Conservation (phyloP, 1,284 basidiomycete species). For the Vanrija humicola region DNA sequence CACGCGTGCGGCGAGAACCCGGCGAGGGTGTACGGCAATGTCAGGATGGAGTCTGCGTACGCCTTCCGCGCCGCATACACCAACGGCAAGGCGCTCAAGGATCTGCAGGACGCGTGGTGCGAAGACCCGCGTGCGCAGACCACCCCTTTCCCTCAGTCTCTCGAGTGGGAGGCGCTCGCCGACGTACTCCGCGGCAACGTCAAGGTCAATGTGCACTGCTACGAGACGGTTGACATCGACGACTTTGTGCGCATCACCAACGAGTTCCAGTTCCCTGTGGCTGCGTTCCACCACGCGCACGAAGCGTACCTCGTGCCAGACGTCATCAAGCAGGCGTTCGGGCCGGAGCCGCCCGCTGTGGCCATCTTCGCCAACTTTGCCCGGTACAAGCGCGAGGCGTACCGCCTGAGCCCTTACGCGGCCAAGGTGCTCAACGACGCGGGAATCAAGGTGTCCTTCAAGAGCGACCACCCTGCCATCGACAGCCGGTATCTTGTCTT, state of each 20-base stretch:
- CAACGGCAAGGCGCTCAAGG: constrained; percentile 67
- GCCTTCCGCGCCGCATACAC: constrained; percentile 62
- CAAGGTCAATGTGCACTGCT: constrained; percentile 74
- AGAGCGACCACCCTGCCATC: constrained; percentile 65
- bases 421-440: constrained; percentile 71
- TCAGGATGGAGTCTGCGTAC: constrained; percentile 58
- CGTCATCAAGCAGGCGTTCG: constrained; percentile 52
- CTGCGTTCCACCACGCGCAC: constrained; percentile 54
- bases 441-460: constrained; percentile 64
- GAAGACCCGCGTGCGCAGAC: constrained; percentile 53
- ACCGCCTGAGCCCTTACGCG: constrained; percentile 78
- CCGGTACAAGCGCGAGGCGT: constrained; percentile 76
- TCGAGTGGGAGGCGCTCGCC: constrained; percentile 79
- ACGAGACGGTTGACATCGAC: constrained; percentile 74
- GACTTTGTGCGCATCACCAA: constrained; percentile 59
- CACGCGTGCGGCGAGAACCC: constrained; percentile 54
- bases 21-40: constrained; percentile 50
- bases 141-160: constrained; percentile 64
- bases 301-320: constrained; percentile 78
- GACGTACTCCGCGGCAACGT: constrained; percentile 67
- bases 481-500: constrained; percentile 73
- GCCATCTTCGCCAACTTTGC: constrained; percentile 67
- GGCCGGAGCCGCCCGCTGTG: constrained; percentile 57
- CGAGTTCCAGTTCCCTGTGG: constrained; percentile 57
- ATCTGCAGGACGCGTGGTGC: constrained; percentile 66